Conservation (phyloP, 495 filamentous ascomycete species). For the Aspergillus nanangensis region DNA sequence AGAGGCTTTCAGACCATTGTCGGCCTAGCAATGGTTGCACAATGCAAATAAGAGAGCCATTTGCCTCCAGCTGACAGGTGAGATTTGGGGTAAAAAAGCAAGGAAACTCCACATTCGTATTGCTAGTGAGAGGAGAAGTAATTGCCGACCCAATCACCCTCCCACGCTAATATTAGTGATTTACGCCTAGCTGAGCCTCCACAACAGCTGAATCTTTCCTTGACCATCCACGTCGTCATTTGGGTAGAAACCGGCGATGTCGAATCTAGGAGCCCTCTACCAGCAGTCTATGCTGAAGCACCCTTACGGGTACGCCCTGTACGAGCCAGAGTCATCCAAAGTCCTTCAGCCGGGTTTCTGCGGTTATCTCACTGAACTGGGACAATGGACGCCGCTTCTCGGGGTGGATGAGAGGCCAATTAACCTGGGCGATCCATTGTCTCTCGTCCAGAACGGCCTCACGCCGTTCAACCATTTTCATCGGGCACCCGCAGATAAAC, state of each 20-base stretch:
- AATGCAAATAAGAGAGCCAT: no score
- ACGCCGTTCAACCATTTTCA: conserved; percentile 2
- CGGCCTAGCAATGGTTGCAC: no score
- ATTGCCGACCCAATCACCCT: no score
- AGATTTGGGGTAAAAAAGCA: no score
- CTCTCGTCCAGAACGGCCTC: background rate
- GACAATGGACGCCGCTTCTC: conserved; percentile 5
- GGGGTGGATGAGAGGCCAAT: background rate
- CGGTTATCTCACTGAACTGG: conserved; percentile 7
- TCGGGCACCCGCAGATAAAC: background rate
- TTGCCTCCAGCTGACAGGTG: no score
- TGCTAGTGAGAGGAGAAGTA: no score
- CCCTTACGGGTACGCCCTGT: conserved; percentile 4
- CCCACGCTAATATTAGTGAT: no score
- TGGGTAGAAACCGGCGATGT: background rate
- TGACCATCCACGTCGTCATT: no score
- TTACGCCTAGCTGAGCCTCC: no score
- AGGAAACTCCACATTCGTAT: no score
- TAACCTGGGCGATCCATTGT: conserved; percentile 1
- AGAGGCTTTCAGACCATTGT: no score
- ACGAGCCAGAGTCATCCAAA: conserved; percentile 4
- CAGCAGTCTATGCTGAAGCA: conserved; percentile 6
- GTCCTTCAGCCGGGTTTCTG: conserved; percentile 5
- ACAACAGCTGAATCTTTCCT: no score
- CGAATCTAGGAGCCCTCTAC: background rate